phyloP scores from a whole-genome alignment of 2,329 filamentous ascomycete species.

The Aspergillaceae sp. region DNA sequence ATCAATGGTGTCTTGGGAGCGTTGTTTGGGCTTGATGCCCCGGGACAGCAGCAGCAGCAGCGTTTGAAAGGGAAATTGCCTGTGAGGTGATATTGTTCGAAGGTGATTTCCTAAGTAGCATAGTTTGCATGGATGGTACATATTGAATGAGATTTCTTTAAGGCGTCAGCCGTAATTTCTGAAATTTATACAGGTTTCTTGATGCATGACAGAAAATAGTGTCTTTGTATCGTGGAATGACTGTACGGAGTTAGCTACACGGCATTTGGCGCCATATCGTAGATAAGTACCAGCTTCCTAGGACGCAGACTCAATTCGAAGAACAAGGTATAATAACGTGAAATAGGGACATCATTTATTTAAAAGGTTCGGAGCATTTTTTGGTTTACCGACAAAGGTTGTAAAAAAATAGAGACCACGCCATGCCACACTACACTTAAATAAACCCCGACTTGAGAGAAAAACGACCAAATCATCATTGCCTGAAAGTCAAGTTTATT shows the following conservation, averaged over 20 bases:
- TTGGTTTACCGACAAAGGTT: conserved; percentile 24
- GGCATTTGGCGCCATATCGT: too few relatives aligned
- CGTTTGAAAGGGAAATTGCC: background rate
- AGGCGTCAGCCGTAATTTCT: too few relatives aligned
- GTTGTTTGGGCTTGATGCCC: conserved; percentile 18
- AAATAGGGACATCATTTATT: conserved; percentile 29
- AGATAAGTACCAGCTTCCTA: background rate
- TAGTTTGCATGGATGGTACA: too few relatives aligned
- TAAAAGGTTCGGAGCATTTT: conserved; percentile 30
- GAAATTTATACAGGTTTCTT: background rate
- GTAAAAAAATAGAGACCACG: conserved; percentile 26
- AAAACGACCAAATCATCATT: conserved; percentile 35
- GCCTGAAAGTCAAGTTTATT: conserved; percentile 37
- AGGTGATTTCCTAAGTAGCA: too few relatives aligned
- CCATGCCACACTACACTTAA: conserved; percentile 29
- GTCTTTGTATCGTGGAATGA: too few relatives aligned
- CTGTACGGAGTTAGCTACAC: too few relatives aligned
- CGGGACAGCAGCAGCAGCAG: background rate
- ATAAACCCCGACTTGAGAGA: conserved; percentile 21
- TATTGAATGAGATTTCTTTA: too few relatives aligned
- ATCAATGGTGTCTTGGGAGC: conserved; percentile 26
- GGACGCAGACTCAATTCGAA: background rate
- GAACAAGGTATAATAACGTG: conserved; percentile 3
- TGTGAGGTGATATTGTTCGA: background rate
- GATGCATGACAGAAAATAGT: background rate